Evolutionary conservation across 208 protist species (phyloP).

Genomic region (Jaenimonas drosophilae): DNA sequence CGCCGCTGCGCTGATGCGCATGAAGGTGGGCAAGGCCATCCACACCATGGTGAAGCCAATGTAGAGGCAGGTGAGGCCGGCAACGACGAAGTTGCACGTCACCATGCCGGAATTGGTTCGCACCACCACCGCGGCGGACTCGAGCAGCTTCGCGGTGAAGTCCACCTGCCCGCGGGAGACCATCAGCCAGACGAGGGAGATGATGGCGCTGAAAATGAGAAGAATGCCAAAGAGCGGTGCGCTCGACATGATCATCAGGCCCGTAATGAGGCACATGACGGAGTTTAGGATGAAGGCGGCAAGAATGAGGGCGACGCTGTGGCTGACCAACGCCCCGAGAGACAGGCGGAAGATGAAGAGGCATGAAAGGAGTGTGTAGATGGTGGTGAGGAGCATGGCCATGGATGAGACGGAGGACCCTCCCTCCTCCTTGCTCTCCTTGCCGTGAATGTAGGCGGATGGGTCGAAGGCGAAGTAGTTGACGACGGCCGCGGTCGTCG

Average conservation of each 20-base stretch:
- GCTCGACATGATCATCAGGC: not conserved
- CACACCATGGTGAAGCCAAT: no score
- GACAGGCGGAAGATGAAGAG: not conserved
- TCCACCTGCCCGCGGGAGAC: not conserved
- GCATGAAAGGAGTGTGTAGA: no score
- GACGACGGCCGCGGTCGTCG: slow-evolving; percentile 1
- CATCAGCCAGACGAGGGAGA: not conserved
- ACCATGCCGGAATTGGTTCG: not conserved
- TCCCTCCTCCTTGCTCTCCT: no score
- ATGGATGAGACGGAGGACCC: no score
- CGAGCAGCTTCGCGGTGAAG: not conserved
- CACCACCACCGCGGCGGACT: not conserved
- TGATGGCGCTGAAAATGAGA: not conserved
- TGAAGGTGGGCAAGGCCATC: not conserved
- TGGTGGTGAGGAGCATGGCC: no score
- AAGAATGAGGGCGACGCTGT: no score
- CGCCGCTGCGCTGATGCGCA: not conserved
- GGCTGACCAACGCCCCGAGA: not conserved
- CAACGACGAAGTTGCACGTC: not conserved
- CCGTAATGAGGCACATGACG: not conserved
- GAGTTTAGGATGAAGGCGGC: not conserved
- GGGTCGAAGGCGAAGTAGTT: slow-evolving; percentile 3
- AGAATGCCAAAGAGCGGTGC: not conserved
- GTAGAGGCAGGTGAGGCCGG: not conserved
- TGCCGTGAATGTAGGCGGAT: not conserved